Percentiles rank a stretch among this genome's conserved stretches.
phyloP scores from a whole-genome alignment of 169 alveolate genomes.

The Amoebophrya sp. region DNA sequence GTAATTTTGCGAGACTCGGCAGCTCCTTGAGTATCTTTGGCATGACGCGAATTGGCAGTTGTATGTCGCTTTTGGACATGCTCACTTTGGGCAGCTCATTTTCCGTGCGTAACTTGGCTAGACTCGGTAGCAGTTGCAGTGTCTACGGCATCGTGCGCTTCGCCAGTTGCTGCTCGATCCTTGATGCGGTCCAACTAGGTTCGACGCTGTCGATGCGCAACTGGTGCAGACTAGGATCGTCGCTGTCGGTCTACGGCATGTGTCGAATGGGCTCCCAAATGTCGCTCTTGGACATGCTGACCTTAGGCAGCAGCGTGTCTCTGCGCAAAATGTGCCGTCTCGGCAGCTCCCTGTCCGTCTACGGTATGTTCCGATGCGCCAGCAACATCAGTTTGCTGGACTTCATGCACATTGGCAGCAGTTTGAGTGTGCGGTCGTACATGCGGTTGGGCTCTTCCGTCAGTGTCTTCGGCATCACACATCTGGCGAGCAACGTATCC shows the following conservation, averaged over 20 bases:
- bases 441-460: slow-evolving; percentile 21
- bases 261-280: slow-evolving; percentile 20
- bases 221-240: slow-evolving; percentile 25
- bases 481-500: not conserved
- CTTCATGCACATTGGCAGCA: slow-evolving; percentile 37
- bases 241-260: slow-evolving; percentile 8
- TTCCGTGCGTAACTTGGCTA: slow-evolving; percentile 32
- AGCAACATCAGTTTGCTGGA: slow-evolving; percentile 13
- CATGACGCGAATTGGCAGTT: slow-evolving; percentile 37
- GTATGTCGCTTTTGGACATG: slow-evolving; percentile 16
- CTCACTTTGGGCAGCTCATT: slow-evolving; percentile 32
- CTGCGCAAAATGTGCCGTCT: slow-evolving; percentile 26
- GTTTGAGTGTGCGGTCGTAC: slow-evolving; percentile 21
- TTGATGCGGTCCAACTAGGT: not conserved
- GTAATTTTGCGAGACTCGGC: slow-evolving; percentile 11
- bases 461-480: slow-evolving; percentile 31
- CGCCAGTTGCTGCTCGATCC: not conserved
- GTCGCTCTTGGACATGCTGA: slow-evolving; percentile 16
- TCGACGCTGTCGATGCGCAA: not conserved
- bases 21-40: slow-evolving; percentile 22
- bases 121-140: slow-evolving; percentile 28
- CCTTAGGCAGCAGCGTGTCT: slow-evolving; percentile 14
- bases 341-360: not conserved
- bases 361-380: slow-evolving; percentile 28
- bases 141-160: slow-evolving; percentile 39